Conservation (phyloP, 495 filamentous ascomycete genomes). For the Tuber melanosporum region DNA sequence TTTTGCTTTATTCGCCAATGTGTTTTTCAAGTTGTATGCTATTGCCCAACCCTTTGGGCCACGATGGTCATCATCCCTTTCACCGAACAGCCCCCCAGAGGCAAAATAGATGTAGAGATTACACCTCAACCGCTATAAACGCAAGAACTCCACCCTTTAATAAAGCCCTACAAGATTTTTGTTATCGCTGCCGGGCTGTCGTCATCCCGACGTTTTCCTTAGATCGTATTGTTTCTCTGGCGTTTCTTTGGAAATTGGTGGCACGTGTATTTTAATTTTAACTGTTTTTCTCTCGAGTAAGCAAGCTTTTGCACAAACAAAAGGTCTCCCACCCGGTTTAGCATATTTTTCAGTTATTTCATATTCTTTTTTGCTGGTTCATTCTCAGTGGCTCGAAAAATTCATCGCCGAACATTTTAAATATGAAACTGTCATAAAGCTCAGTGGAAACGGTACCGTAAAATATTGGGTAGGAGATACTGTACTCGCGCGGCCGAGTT, state of each 20-base stretch:
- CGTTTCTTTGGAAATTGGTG: constrained; percentile 1
- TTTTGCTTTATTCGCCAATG: background rate
- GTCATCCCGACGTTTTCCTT: background rate
- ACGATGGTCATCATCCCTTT: background rate
- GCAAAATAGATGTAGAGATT: background rate
- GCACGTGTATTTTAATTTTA: background rate
- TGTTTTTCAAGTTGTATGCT: background rate
- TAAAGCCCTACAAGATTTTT: background rate
- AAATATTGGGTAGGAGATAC: too few relatives aligned
- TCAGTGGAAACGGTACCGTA: background rate
- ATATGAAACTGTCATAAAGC: background rate
- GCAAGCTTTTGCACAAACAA: background rate
- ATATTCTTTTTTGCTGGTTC: background rate
- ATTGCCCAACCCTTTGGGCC: background rate
- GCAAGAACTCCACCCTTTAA: background rate
- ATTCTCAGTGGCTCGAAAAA: background rate
- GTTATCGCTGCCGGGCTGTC: background rate
- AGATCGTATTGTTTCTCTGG: background rate
- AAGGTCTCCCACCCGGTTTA: background rate
- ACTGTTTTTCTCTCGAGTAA: background rate
- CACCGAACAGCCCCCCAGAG: background rate
- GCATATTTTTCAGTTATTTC: background rate
- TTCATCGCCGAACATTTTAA: background rate
- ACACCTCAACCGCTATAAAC: background rate
- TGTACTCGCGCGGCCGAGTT: too few relatives aligned